phyloP scores from a whole-genome alignment of 176 grass and related monocot species.

The Hordeum marinum region DNA sequence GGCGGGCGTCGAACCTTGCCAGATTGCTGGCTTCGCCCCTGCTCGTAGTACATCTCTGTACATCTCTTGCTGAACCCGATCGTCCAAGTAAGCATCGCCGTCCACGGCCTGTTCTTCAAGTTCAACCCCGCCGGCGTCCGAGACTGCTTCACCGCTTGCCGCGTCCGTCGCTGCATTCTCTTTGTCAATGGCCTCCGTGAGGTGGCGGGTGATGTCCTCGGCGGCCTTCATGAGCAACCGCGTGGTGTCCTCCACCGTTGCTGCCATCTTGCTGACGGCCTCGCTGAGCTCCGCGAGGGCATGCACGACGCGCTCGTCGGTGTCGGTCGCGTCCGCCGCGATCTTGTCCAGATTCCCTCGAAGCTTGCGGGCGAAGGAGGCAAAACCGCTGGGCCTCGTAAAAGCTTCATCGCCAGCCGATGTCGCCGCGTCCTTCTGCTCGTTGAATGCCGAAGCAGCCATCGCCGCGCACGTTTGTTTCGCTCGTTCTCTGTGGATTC shows the following conservation, averaged over 20 bases:
- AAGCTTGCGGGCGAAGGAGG: neutral
- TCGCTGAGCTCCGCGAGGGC: neutral
- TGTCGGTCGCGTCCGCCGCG: neutral
- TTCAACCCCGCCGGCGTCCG: neutral
- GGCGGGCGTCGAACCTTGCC: too few species aligned
- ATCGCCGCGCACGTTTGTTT: neutral
- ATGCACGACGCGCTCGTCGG: neutral
- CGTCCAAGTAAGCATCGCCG: neutral
- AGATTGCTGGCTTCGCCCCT: too few species aligned
- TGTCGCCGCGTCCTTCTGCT: neutral
- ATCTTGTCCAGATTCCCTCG: neutral
- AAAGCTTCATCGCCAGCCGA: neutral
- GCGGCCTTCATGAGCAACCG: neutral
- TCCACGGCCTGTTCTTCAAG: too few species aligned
- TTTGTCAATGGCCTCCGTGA: neutral
- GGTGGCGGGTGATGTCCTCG: neutral
- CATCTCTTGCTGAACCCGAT: neutral
- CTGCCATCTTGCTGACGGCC: neutral
- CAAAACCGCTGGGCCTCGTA: neutral
- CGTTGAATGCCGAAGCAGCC: neutral
- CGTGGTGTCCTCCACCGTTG: neutral
- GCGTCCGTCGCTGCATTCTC: neutral
- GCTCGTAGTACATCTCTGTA: too few species aligned
- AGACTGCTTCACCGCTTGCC: neutral
- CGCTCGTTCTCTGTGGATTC: too few species aligned